Conservation (phyloP, 2,329 filamentous ascomycete genomes). For the Diplocarpon rosae region DNA sequence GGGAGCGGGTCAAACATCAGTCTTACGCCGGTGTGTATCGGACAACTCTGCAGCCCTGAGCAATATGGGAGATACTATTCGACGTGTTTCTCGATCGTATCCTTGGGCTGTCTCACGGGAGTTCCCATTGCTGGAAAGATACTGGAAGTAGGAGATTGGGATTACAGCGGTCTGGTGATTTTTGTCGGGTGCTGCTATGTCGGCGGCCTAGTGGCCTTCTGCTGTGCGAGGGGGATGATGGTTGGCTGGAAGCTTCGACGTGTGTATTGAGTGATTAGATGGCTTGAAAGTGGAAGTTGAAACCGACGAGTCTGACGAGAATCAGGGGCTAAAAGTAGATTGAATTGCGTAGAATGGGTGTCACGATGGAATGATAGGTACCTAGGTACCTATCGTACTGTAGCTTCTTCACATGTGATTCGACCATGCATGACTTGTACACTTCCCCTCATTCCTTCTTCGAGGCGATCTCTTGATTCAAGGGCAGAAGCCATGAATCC, state of each 20-base stretch:
- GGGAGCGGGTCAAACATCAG: slow-evolving; percentile 48
- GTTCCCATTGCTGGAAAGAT: slow-evolving; percentile 1
- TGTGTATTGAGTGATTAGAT: neutral
- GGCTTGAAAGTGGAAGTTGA: no score
- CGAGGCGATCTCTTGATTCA: no score
- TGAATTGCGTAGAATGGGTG: no score
- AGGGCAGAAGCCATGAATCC: no score
- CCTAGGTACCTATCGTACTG: no score
- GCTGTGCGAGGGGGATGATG: neutral
- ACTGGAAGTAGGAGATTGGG: neutral
- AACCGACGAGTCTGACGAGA: neutral
- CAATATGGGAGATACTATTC: neutral
- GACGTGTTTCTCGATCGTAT: slow-evolving; percentile 2
- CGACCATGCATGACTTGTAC: no score
- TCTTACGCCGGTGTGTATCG: slow-evolving; percentile 1
- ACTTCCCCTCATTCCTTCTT: no score
- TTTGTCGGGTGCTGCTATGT: neutral
- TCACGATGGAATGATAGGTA: no score
- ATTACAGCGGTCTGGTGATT: neutral
- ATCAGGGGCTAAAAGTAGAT: no score
- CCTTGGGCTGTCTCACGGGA: neutral
- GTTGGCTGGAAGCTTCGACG: neutral
- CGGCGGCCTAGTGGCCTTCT: neutral
- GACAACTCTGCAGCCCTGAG: neutral
- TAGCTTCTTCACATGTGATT: no score